Evolutionary conservation across 2,329 filamentous ascomycete species (phyloP).

Genomic region (Corynespora cassiicola): DNA sequence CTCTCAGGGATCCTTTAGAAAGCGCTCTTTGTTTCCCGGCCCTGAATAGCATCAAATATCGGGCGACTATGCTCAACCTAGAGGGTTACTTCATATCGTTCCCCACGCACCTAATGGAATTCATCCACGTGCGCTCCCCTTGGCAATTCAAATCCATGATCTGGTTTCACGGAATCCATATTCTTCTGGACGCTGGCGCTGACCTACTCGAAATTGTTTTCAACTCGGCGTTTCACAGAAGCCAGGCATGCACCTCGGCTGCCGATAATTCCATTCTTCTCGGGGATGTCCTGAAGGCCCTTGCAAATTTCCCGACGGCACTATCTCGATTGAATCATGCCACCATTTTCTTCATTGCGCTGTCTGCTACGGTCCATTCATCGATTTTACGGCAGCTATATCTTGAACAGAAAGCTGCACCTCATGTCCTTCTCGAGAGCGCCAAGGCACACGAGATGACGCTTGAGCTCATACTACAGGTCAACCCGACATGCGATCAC

Average conservation of each 20-base stretch:
- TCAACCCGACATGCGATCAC: too few species aligned
- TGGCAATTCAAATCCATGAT: conserved; percentile 3
- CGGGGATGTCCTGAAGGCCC: too few species aligned
- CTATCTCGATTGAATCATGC: neutral
- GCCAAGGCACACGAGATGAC: too few species aligned
- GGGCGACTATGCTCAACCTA: neutral
- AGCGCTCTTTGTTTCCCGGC: neutral
- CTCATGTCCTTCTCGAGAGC: too few species aligned
- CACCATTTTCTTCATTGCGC: conserved; percentile 1
- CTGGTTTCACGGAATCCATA: neutral
- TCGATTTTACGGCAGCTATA: too few species aligned
- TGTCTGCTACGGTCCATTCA: neutral
- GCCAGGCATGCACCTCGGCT: too few species aligned
- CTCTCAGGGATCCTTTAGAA: neutral
- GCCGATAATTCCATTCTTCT: too few species aligned
- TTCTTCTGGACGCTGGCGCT: neutral
- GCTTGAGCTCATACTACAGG: too few species aligned
- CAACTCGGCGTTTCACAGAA: too few species aligned
- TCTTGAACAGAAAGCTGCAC: too few species aligned
- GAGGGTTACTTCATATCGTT: neutral
- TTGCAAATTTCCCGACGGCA: too few species aligned
- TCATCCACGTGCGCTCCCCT: neutral
- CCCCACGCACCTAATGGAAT: neutral
- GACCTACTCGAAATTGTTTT: neutral
- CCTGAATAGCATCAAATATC: neutral